Percentiles rank a stretch among this genome's conserved stretches.
Conservation (phyloP, 192 early-diverging fungal genomes). For the Rhizophagus prolifer region DNA sequence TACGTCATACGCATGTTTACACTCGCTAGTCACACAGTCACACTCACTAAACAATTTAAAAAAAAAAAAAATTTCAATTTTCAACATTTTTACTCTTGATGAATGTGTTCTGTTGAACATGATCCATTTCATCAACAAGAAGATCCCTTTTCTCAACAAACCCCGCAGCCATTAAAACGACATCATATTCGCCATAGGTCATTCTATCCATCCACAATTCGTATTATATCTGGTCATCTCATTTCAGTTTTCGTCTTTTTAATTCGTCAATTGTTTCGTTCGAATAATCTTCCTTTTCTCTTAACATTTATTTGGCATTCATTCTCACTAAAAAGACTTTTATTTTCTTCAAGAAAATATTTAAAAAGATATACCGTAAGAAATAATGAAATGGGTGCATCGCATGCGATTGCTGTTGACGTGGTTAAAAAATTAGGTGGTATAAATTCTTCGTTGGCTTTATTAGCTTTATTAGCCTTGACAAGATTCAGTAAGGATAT, state of each 20-base stretch:
- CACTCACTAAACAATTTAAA: no score
- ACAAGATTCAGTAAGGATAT: conserved; percentile 4
- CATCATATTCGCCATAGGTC: neutral
- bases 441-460: neutral
- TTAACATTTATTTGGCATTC: conserved; percentile 15
- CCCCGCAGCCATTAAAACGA: neutral
- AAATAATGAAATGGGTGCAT: neutral
- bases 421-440: conserved; percentile 6
- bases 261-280: conserved; percentile 8
- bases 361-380: neutral
- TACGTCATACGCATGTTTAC: no score
- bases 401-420: conserved; percentile 6
- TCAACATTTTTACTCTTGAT: no score
- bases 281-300: conserved; percentile 25
- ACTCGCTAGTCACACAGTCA: no score
- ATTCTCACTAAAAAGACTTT: neutral
- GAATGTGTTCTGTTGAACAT: no score
- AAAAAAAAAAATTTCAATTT: no score
- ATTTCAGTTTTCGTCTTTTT: neutral
- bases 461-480: conserved; percentile 12
- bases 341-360: neutral
- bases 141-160: neutral
- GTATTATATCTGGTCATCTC: conserved; percentile 6
- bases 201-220: conserved; percentile 15
- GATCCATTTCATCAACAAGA: conserved; percentile 1